A percentile compares a stretch with the other conserved stretches of the same genome.
Conservation (phyloP, 305 asterid genomes). For the Coffea humblotiana region DNA sequence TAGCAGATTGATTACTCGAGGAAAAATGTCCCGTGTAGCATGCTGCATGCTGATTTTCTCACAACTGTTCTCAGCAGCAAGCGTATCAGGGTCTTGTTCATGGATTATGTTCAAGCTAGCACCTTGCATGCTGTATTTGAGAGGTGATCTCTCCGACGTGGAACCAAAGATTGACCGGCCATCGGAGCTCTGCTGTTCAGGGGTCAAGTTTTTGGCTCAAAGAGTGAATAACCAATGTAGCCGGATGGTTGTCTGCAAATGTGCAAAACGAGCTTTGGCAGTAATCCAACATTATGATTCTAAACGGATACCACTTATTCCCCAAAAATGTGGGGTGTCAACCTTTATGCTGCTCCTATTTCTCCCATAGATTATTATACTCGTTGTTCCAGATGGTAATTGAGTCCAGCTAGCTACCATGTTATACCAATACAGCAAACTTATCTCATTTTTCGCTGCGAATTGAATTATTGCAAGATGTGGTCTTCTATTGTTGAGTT, state of each 20-base stretch:
- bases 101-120: too few species aligned
- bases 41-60: not conserved
- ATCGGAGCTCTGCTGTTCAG: not conserved
- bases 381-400: not conserved
- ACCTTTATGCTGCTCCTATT: not conserved
- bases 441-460: too few species aligned
- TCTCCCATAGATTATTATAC: not conserved
- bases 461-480: not conserved
- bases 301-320: too few species aligned
- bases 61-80: not conserved
- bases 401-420: too few species aligned
- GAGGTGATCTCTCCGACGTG: too few species aligned
- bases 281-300: too few species aligned
- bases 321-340: not conserved
- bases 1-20: not conserved
- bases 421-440: too few species aligned
- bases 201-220: not conserved
- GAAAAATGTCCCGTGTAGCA: not conserved
- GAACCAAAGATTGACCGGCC: not conserved
- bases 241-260: not conserved
- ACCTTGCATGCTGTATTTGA: too few species aligned
- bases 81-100: too few species aligned
- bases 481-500: not conserved
- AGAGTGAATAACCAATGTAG: not conserved
- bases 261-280: too few species aligned